Evolutionary conservation across 768 basidiomycete species (phyloP), one percentile per base, ranked within the genome.

Genomic region (Clavaria fumosa): DNA sequence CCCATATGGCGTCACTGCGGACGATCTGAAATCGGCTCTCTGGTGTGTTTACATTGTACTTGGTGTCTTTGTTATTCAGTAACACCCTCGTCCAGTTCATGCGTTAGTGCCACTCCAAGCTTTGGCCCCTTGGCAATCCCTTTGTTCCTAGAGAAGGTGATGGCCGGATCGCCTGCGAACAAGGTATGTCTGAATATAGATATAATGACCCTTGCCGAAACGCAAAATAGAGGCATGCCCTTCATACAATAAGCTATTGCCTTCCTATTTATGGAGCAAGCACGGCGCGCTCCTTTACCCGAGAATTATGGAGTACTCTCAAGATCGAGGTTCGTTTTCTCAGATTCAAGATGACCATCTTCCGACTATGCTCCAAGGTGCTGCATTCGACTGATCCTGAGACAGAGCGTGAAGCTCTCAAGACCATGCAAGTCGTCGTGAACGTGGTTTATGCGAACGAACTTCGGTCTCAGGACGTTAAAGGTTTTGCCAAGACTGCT

Each of bases 111-210:
- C 0, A 81, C 82, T 0, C 78, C 88, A 4, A 58, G 65, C 19
- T 93, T 97, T 49, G 91, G 89, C 0, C 69, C 70, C 3, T 62
- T 88, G 43, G 90, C 89, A 1, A 70, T 91, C 23, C 80, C 86
- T 4, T 64, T 96, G 2, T 89, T 95, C 53, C 53, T 95, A 31
- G 95, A 99, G 49, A 99, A 97, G 56, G 67, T 97, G 27, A 68
- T 75, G 1, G 79, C 83, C 2, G 81, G 82, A 3, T 78, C 81
- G 2, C 78, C 82, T 3, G 59, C 63, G 1, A 83, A 79, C 14
- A 99, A 97, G 75, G 89, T 84, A 53, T 27, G 17, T 20, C n/a
- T 11, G 7, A 3, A 31, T 26, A 20, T 26, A 3, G 14, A 7
- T 23, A 18, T 27, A 12, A 2, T 19, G 5, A 22, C 19, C 14